Conservation (phyloP, 768 basidiomycete species). For the Pleurotus sapidus region DNA sequence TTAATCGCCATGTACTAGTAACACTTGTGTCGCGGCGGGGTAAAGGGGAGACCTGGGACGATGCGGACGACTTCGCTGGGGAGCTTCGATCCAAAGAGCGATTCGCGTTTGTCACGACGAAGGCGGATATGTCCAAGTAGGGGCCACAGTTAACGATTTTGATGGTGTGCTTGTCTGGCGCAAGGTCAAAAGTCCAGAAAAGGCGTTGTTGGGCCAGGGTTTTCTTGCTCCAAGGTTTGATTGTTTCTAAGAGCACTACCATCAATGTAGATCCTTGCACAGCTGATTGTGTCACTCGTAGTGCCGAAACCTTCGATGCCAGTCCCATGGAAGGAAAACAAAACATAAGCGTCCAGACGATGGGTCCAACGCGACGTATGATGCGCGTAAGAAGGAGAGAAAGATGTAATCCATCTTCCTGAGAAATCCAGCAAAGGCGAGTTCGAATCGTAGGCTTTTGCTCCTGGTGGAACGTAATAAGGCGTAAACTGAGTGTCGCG, state of each 20-base stretch:
- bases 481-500: conserved; percentile 51
- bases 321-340: conserved; percentile 66
- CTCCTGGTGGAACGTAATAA: conserved; percentile 72
- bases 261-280: conserved; percentile 57
- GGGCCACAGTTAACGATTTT: conserved; percentile 59
- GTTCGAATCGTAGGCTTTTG: conserved; percentile 66
- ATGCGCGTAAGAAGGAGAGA: conserved; percentile 47
- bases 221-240: conserved; percentile 42
- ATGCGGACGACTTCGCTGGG: neutral
- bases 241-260: conserved; percentile 38
- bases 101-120: conserved; percentile 49
- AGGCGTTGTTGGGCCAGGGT: conserved; percentile 56
- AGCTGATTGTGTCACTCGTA: conserved; percentile 50
- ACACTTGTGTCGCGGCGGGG: neutral
- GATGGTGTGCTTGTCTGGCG: conserved; percentile 52
- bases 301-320: conserved; percentile 80
- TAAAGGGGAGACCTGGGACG: conserved; percentile 9
- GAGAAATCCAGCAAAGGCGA: conserved; percentile 66
- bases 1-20: conserved; percentile 47
- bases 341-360: conserved; percentile 43
- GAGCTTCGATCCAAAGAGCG: conserved; percentile 1
- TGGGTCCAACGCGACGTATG: conserved; percentile 51
- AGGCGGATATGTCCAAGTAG: conserved; percentile 57
- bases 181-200: conserved; percentile 58
- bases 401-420: conserved; percentile 55